Conservation (phyloP, 208 protist species). For the Wallacemonas sp. region DNA sequence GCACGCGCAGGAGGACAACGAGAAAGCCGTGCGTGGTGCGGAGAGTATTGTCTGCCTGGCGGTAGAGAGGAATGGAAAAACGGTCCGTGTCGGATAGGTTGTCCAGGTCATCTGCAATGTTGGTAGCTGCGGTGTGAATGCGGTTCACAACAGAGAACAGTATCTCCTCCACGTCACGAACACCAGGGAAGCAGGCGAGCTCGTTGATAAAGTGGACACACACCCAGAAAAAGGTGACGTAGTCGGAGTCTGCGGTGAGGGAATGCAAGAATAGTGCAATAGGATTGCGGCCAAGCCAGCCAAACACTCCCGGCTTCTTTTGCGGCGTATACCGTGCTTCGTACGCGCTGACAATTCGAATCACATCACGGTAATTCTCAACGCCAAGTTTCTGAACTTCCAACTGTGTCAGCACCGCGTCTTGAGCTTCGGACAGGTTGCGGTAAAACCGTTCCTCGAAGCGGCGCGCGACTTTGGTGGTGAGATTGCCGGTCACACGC, state of each 20-base stretch:
- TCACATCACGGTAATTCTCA: slow-evolving; percentile 61
- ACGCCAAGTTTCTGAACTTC: slow-evolving; percentile 66
- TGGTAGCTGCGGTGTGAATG: slow-evolving; percentile 56
- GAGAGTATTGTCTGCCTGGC: slow-evolving; percentile 50
- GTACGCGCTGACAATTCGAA: slow-evolving; percentile 67
- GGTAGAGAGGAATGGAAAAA: slow-evolving; percentile 55
- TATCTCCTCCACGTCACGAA: slow-evolving; percentile 62
- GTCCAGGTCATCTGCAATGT: slow-evolving; percentile 49
- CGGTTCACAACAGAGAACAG: slow-evolving; percentile 76
- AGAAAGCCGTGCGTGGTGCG: slow-evolving; percentile 61
- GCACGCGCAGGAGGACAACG: slow-evolving; percentile 69
- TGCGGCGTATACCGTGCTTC: slow-evolving; percentile 58
- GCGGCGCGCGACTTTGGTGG: slow-evolving; percentile 34
- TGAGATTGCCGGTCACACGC: slow-evolving; percentile 46
- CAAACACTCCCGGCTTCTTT: slow-evolving; percentile 76
- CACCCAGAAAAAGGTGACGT: slow-evolving; percentile 87
- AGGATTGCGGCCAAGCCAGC: slow-evolving; percentile 74
- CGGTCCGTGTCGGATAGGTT: slow-evolving; percentile 28
- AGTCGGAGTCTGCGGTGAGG: slow-evolving; percentile 84
- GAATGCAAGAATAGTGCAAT: slow-evolving; percentile 73
- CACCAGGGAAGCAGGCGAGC: slow-evolving; percentile 61
- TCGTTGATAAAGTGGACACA: slow-evolving; percentile 86
- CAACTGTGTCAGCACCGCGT: slow-evolving; percentile 82
- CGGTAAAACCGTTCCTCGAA: slow-evolving; percentile 69
- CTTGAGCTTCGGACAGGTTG: slow-evolving; percentile 55